A percentile compares a stretch with the other conserved stretches of the same genome.
These are phyloP conservation scores for Termitomyces sp. DNA, from an alignment of 1,284 basidiomycete species.

Conservation along the genomic window DNA sequence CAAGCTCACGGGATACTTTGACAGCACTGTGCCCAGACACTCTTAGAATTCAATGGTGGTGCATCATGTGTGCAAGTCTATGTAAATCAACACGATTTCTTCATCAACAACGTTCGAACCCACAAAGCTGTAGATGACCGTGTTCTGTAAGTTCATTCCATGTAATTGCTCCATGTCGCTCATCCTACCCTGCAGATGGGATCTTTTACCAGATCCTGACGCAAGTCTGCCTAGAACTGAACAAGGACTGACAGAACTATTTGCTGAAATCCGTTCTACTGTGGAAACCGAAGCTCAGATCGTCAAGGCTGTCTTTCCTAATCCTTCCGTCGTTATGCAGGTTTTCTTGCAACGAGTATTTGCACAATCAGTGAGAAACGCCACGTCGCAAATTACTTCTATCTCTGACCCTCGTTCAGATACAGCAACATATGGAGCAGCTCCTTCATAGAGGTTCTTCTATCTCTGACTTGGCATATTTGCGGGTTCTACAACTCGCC, in stretches of 20 bases:
- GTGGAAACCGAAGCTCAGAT: constrained; percentile 97
- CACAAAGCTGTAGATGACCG: constrained; percentile 52
- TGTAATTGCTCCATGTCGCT: constrained; percentile 9
- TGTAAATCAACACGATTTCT: constrained; percentile 99
- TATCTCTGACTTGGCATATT: constrained; percentile 85
- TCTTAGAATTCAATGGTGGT: constrained; percentile 98
- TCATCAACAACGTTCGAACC: constrained; percentile 84
- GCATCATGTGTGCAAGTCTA: constrained; percentile 97
- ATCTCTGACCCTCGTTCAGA: constrained; percentile 44
- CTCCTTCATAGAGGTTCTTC: constrained; percentile 70
- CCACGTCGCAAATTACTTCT: not conserved
- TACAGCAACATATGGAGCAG: constrained; percentile 91
- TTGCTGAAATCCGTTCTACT: constrained; percentile 84
- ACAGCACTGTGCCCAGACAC: constrained; percentile 93
- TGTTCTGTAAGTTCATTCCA: constrained; percentile 48
- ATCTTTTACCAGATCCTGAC: constrained; percentile 74
- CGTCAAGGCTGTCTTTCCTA: constrained; percentile 97
- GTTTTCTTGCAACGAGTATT: constrained; percentile 98
- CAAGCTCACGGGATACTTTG: not conserved
- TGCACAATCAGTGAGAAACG: constrained; percentile 81
- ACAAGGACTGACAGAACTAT: constrained; percentile 74
- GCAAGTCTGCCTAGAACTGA: constrained; percentile 76
- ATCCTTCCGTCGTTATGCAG: constrained; percentile 96
- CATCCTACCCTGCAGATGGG: constrained; percentile 60
- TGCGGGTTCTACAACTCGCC: constrained; percentile 87